phyloP scores from a whole-genome alignment of 1,284 basidiomycete genomes.

The Trametes pubescens region DNA sequence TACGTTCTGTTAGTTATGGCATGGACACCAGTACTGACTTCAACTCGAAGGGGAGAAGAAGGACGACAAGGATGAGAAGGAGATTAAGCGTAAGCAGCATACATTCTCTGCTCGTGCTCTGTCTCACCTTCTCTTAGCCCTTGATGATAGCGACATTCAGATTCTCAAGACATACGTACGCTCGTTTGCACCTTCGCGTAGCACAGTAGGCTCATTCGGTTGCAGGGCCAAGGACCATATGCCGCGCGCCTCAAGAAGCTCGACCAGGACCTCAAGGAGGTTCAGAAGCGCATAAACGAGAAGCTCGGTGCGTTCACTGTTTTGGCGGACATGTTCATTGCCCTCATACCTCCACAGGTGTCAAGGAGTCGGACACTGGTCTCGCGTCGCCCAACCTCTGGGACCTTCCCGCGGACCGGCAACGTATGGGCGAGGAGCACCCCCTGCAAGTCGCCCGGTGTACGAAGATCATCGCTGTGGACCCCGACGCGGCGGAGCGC shows the following conservation, averaged over 20 bases:
- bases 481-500: conserved; percentile 74
- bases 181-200: conserved; percentile 30
- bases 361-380: conserved; percentile 99
- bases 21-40: conserved; percentile 12
- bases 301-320: conserved; percentile 75
- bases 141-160: conserved; percentile 99
- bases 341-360: conserved; percentile 56
- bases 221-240: conserved; percentile 97
- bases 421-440: conserved; percentile 93
- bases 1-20: conserved; percentile 48
- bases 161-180: conserved; percentile 96
- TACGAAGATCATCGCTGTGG: conserved; percentile 96
- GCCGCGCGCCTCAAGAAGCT: conserved; percentile 89
- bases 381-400: conserved; percentile 96
- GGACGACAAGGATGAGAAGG: conserved; percentile 88
- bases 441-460: conserved; percentile 97
- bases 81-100: conserved; percentile 80
- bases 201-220: conserved; percentile 27
- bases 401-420: conserved; percentile 90
- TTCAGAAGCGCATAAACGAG: conserved; percentile 97
- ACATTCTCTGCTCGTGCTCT: not conserved
- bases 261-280: conserved; percentile 94
- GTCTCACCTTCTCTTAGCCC: conserved; percentile 57
- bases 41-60: conserved; percentile 77
- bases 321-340: not conserved